Percentiles rank a stretch among this genome's conserved stretches.
Conservation (phyloP, 2,329 filamentous ascomycete species). For the Westerdykella aurantiaca region DNA sequence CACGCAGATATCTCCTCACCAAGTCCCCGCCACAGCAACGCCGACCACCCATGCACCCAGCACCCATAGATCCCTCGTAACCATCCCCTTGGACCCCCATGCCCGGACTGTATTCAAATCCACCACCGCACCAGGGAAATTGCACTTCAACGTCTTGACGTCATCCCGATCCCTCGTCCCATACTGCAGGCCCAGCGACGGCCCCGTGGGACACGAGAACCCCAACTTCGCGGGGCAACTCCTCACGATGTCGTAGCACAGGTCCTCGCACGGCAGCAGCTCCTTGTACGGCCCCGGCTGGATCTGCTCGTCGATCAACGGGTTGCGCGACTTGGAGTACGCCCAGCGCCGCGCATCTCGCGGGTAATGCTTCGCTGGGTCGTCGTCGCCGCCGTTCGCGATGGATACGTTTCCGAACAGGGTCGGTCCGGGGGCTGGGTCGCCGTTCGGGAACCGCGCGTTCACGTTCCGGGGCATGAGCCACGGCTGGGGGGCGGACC, state of each 20-base stretch:
- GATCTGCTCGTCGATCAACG: slow-evolving; percentile 64
- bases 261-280: slow-evolving; percentile 76
- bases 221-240: slow-evolving; percentile 72
- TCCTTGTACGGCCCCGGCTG: slow-evolving; percentile 90
- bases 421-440: slow-evolving; percentile 16
- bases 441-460: slow-evolving; percentile 64
- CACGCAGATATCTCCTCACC: no score
- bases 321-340: slow-evolving; percentile 59
- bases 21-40: no score
- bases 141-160: slow-evolving; percentile 28
- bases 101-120: slow-evolving; percentile 27
- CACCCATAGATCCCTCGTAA: no score
- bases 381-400: slow-evolving; percentile 37
- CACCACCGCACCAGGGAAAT: slow-evolving; percentile 39
- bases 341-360: slow-evolving; percentile 30
- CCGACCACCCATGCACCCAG: no score
- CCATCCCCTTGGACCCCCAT: slow-evolving; percentile 5
- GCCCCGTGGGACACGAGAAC: slow-evolving; percentile 63
- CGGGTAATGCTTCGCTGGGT: slow-evolving; percentile 10
- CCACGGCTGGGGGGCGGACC: slow-evolving; percentile 46
- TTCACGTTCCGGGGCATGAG: slow-evolving; percentile 67
- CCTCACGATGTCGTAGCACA: slow-evolving; percentile 81
- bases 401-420: background rate
- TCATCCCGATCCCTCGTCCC: slow-evolving; percentile 15
- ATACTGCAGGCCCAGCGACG: slow-evolving; percentile 17